phyloP scores from a whole-genome alignment of 129 eudicot species.

The Tagetes patula region DNA sequence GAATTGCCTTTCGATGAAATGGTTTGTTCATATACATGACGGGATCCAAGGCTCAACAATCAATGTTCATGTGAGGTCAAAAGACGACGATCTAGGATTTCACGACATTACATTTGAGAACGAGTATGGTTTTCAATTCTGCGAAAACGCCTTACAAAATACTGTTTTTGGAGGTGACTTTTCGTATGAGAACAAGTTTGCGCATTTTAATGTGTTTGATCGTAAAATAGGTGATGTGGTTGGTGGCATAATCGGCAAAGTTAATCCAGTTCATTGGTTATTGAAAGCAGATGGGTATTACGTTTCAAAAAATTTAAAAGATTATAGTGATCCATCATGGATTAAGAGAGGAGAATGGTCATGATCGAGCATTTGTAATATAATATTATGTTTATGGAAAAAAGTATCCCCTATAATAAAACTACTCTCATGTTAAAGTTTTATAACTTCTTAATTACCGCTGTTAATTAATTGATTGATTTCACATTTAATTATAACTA shows the following conservation, averaged over 20 bases:
- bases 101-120: background rate
- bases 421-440: background rate
- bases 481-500: too few species aligned
- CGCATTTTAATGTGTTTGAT: conserved; percentile 8
- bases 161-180: conserved; percentile 15
- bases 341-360: background rate
- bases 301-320: background rate
- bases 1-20: background rate
- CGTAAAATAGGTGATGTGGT: background rate
- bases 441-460: too few species aligned
- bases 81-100: conserved; percentile 13
- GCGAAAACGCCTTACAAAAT: background rate
- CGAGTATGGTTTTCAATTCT: background rate
- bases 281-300: conserved; percentile 13
- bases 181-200: background rate
- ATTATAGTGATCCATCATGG: conserved; percentile 12
- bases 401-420: background rate
- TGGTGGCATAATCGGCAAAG: background rate
- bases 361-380: background rate
- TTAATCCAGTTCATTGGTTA: conserved; percentile 10
- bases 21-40: conserved; percentile 14
- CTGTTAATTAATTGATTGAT: too few species aligned
- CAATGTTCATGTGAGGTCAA: background rate
- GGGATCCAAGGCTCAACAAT: conserved; percentile 21
- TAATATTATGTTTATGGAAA: background rate